Conservation (phyloP, 2,329 filamentous ascomycete genomes). For the Phoma sp. region DNA sequence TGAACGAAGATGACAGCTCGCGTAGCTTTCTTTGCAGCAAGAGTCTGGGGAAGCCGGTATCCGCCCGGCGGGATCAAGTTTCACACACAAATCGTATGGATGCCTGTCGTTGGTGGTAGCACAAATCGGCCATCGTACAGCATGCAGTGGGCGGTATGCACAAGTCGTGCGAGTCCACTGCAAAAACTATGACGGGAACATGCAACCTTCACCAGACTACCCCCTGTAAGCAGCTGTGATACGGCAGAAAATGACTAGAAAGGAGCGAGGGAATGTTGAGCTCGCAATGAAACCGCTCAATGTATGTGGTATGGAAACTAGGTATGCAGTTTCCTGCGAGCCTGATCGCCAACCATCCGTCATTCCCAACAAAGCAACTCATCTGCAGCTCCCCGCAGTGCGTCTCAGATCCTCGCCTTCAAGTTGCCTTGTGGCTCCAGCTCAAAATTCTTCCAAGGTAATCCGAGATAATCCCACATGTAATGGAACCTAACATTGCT, state of each 20-base stretch:
- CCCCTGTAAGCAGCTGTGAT: background rate
- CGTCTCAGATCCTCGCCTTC: constrained; percentile 41
- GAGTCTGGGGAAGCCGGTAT: constrained; percentile 26
- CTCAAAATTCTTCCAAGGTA: constrained; percentile 66
- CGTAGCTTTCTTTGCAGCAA: constrained; percentile 14
- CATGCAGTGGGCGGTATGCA: constrained; percentile 9
- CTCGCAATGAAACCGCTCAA: background rate
- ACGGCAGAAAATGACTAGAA: background rate
- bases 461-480: constrained; percentile 70
- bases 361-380: background rate
- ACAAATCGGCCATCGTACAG: constrained; percentile 26
- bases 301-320: background rate
- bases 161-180: constrained; percentile 10
- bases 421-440: constrained; percentile 45
- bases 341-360: background rate
- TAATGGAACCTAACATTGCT: constrained; percentile 64
- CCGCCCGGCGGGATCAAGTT: constrained; percentile 26
- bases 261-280: background rate
- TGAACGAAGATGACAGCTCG: constrained; percentile 24
- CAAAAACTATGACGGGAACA: background rate
- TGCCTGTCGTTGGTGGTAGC: constrained; percentile 14
- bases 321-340: background rate
- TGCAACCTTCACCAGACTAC: background rate
- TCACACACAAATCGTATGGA: constrained; percentile 1
- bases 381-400: background rate